Evolutionary conservation across 257 asterid species (phyloP).

Genomic region (Jacaranda copaia): DNA sequence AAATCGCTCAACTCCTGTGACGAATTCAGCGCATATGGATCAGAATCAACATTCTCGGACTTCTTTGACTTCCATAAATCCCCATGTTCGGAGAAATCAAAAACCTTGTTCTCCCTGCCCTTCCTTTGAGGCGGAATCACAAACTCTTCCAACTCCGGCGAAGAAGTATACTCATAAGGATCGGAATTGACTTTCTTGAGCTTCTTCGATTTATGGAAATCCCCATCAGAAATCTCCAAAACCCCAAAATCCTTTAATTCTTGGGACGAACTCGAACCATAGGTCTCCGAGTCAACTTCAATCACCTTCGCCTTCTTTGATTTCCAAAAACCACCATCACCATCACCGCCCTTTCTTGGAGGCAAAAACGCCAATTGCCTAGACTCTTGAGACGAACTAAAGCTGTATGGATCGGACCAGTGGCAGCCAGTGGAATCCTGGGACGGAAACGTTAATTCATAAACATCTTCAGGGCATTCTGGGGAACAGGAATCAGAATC

Average conservation of each 20-base stretch:
- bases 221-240: slow-evolving; percentile 37
- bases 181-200: slow-evolving; percentile 38
- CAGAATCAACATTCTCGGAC: slow-evolving; percentile 53
- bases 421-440: slow-evolving; percentile 57
- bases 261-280: slow-evolving; percentile 43
- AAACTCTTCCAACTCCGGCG: slow-evolving; percentile 53
- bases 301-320: slow-evolving; percentile 42
- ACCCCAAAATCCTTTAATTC: slow-evolving; percentile 42
- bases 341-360: slow-evolving; percentile 26
- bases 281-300: slow-evolving; percentile 48
- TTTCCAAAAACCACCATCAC: slow-evolving; percentile 34
- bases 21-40: slow-evolving; percentile 50
- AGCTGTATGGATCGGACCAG: slow-evolving; percentile 49
- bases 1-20: slow-evolving; percentile 61
- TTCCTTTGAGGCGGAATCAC: slow-evolving; percentile 45
- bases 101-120: slow-evolving; percentile 44
- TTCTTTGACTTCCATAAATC: slow-evolving; percentile 55
- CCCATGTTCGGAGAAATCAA: slow-evolving; percentile 52
- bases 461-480: slow-evolving; percentile 68
- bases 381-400: slow-evolving; percentile 42
- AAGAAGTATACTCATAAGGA: slow-evolving; percentile 46
- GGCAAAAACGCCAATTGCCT: slow-evolving; percentile 30
- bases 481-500: slow-evolving; percentile 54
- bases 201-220: slow-evolving; percentile 37
- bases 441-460: slow-evolving; percentile 60